A percentile compares a stretch with the other conserved stretches of the same genome.
Evolutionary conservation across 768 basidiomycete genomes (phyloP).

Genomic region (Agrocybe pediades): DNA sequence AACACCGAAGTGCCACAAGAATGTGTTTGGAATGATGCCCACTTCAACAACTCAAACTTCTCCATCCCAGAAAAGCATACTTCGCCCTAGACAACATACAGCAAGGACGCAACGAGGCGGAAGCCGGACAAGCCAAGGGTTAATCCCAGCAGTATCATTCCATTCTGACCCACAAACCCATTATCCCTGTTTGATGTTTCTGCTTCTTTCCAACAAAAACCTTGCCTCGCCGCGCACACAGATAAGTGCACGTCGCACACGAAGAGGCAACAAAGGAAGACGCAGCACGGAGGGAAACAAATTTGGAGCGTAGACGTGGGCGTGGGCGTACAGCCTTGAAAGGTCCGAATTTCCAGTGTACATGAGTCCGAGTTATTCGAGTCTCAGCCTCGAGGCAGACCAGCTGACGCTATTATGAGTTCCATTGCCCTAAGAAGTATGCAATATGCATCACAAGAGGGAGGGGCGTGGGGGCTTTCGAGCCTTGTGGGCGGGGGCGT

Average conservation of each 20-base stretch:
- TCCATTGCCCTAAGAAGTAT: neutral
- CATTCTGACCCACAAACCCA: too few relatives aligned
- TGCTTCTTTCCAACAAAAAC: too few relatives aligned
- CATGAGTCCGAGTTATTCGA: neutral
- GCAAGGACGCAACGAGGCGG: neutral
- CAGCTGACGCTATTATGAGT: neutral
- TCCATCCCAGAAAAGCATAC: neutral
- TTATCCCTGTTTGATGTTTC: too few relatives aligned
- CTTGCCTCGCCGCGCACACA: neutral
- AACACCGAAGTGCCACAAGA: neutral
- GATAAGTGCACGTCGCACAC: neutral
- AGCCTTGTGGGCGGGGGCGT: neutral
- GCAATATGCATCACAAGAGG: neutral
- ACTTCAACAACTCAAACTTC: neutral
- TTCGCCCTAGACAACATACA: neutral
- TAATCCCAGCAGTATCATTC: too few relatives aligned
- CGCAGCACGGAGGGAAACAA: neutral
- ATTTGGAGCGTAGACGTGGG: neutral
- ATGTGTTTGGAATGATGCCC: neutral
- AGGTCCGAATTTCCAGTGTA: too few relatives aligned
- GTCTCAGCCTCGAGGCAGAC: neutral
- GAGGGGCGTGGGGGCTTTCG: neutral
- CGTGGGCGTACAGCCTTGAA: neutral
- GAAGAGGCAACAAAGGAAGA: neutral
- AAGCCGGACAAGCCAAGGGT: too few relatives aligned